These are phyloP conservation scores for Didymella pomorum DNA, from an alignment of 2,329 filamentous ascomycete species.

Conservation along the genomic window DNA sequence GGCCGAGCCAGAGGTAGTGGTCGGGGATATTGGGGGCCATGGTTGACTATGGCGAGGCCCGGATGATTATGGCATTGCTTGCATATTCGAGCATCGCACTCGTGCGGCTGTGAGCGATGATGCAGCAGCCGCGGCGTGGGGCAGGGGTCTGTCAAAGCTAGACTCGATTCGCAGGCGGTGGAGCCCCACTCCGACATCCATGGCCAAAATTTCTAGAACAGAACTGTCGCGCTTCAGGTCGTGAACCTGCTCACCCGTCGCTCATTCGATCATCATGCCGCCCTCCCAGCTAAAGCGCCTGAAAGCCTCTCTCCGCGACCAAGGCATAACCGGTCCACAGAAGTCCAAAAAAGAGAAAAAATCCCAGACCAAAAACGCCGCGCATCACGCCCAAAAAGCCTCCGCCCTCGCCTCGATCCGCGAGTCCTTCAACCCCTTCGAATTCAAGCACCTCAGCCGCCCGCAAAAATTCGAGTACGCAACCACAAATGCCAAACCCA, in stretches of 20 bases:
- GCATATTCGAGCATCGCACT: not conserved
- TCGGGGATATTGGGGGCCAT: conserved; percentile 54
- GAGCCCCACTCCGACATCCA: conserved; percentile 29
- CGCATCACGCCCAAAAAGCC: conserved; percentile 79
- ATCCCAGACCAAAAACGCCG: conserved; percentile 71
- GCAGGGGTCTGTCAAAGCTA: conserved; percentile 15
- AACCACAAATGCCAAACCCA: conserved; percentile 64
- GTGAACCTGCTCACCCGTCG: not conserved
- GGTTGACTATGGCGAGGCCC: conserved; percentile 24
- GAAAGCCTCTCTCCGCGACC: conserved; percentile 87
- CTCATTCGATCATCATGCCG: conserved; percentile 68
- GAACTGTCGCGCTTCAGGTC: conserved; percentile 11
- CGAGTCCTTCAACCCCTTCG: conserved; percentile 97
- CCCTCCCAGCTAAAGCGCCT: conserved; percentile 96
- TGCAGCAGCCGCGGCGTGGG: conserved; percentile 21
- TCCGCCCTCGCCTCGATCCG: conserved; percentile 85
- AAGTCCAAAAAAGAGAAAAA: conserved; percentile 93
- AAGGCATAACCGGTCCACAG: conserved; percentile 88
- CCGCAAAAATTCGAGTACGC: conserved; percentile 88
- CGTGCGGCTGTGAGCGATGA: conserved; percentile 23
- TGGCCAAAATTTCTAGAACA: conserved; percentile 31
- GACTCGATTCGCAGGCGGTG: conserved; percentile 4
- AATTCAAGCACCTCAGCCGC: conserved; percentile 80
- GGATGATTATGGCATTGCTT: conserved; percentile 5
- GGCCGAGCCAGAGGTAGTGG: conserved; percentile 57